Percentiles rank a stretch among this genome's conserved stretches.
Evolutionary conservation across 805 yeast genomes (phyloP).

Genomic region (Hyphopichia homilentoma): DNA sequence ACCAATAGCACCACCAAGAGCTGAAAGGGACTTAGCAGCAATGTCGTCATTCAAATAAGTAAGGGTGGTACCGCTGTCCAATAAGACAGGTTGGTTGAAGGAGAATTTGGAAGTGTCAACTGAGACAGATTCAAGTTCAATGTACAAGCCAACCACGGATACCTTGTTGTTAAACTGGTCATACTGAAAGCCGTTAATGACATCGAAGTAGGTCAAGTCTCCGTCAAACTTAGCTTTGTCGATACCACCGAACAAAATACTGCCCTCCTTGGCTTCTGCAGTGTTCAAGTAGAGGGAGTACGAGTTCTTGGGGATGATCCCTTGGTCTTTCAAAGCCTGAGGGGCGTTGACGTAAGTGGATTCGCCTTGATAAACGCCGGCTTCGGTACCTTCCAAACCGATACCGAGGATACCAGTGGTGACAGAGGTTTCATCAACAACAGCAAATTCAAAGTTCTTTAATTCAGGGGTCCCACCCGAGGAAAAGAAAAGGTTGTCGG

Average conservation of each 20-base stretch:
- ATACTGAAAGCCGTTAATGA: too few relatives aligned
- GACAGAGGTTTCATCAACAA: slow-evolving; percentile 1
- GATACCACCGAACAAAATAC: slow-evolving; percentile 24
- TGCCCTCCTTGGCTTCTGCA: slow-evolving; percentile 17
- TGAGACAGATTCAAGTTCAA: slow-evolving; percentile 3
- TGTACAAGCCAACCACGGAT: too few relatives aligned
- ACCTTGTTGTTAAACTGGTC: too few relatives aligned
- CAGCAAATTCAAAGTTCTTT: not conserved
- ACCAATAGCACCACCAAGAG: slow-evolving; percentile 7
- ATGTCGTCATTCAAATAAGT: slow-evolving; percentile 38
- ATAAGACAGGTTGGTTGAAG: slow-evolving; percentile 25
- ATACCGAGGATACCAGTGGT: not conserved
- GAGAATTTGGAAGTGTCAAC: slow-evolving; percentile 2
- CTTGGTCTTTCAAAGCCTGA: slow-evolving; percentile 25
- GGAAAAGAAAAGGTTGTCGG: not conserved
- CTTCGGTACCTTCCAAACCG: not conserved
- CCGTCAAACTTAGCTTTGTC: slow-evolving; percentile 24
- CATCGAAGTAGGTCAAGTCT: slow-evolving; percentile 10
- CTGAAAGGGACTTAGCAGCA: slow-evolving; percentile 12
- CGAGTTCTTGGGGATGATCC: slow-evolving; percentile 29
- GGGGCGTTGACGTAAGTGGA: slow-evolving; percentile 33
- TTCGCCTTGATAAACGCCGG: not conserved
- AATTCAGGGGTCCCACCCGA: not conserved
- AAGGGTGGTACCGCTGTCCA: slow-evolving; percentile 36
- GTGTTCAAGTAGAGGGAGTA: slow-evolving; percentile 35